Base-by-base conservation (phyloP, 768 basidiomycete genomes). In the Termitomyces sp. region DNA sequence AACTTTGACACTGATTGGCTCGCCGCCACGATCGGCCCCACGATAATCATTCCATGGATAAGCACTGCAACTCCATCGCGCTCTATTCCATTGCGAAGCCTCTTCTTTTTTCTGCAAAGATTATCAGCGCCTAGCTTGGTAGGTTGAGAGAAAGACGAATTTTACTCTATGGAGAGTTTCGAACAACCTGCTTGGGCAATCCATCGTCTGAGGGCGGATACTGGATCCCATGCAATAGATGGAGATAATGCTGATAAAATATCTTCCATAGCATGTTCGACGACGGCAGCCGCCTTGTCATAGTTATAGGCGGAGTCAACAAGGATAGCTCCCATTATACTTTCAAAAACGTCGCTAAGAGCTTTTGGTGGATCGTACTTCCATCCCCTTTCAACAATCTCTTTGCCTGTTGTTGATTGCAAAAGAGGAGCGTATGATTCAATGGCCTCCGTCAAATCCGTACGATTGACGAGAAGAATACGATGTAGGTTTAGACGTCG, bases 321-420 rank as follows among this genome's bases (percentile, higher is more conserved):
- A 29, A 96, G 80, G 19, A 96, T 75, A 2, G 91, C 92, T 1
- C 92, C 94, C 34, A 94, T 74, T 5, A 95, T 72, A 53, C 92
- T 89, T 71, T 96, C 94, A 53, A 95, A 78, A 4, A 92, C 82
- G 65, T 96, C 94, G 55, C 89, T 87, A 32, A 93, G 72, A 6
- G 82, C 86, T 70, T 96, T 96, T 0, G 94, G 92, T 9, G 92
- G 91, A 63, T 92, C 87, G 60, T 86, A 87, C 63, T 83, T 82
- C 92, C 92, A 95, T 6, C 87, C 84, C 35, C 81, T 77, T 12
- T 79, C 68, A 44, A 92, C 80, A 19, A 90, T 83, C 46, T 89
- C 83, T 47, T 80, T 77, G 0, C 76, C 78, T 0, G 85, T 75
- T 44, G 85, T 75, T 0, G 73, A 69, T 61, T 82, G 74, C 1